Percentiles rank a stretch among this genome's conserved stretches.
phyloP scores from a whole-genome alignment of 208 protist genomes.

The Crithidia brevicula region DNA sequence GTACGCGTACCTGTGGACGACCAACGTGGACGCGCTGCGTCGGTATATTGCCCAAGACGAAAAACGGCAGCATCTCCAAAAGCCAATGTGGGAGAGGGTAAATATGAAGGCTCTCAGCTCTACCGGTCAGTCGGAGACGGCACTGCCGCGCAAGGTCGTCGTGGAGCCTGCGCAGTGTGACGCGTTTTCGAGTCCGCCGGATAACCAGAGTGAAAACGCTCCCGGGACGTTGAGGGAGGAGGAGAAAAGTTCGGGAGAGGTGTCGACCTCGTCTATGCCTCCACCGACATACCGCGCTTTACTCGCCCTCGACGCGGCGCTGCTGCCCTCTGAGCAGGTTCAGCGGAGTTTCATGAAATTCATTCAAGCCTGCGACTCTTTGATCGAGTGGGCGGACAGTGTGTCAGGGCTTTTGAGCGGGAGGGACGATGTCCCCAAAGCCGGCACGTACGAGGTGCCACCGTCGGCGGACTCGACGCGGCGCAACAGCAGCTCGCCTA shows the following conservation, averaged over 20 bases:
- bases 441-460: slow-evolving; percentile 56
- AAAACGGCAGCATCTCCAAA: slow-evolving; percentile 25
- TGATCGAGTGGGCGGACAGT: slow-evolving; percentile 55
- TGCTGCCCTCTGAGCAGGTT: slow-evolving; percentile 36
- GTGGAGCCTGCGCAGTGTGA: not conserved
- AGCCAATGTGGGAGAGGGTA: slow-evolving; percentile 30
- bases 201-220: too few relatives aligned
- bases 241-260: not conserved
- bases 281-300: slow-evolving; percentile 26
- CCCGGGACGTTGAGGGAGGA: not conserved
- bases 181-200: too few relatives aligned
- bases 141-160: not conserved
- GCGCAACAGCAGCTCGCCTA: not conserved
- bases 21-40: slow-evolving; percentile 38
- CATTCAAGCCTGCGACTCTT: slow-evolving; percentile 53
- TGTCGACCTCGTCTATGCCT: not conserved
- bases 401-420: slow-evolving; percentile 49
- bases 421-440: slow-evolving; percentile 56
- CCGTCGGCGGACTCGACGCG: slow-evolving; percentile 1
- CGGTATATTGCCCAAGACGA: slow-evolving; percentile 35
- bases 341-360: slow-evolving; percentile 61
- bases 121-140: not conserved
- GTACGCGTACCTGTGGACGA: slow-evolving; percentile 60
- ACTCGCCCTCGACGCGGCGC: slow-evolving; percentile 27
- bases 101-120: slow-evolving; percentile 28